Evolutionary conservation across 306 rosid genomes (phyloP), one percentile per base, ranked within the genome.

Genomic region (Dalbergia cochinchinensis): DNA sequence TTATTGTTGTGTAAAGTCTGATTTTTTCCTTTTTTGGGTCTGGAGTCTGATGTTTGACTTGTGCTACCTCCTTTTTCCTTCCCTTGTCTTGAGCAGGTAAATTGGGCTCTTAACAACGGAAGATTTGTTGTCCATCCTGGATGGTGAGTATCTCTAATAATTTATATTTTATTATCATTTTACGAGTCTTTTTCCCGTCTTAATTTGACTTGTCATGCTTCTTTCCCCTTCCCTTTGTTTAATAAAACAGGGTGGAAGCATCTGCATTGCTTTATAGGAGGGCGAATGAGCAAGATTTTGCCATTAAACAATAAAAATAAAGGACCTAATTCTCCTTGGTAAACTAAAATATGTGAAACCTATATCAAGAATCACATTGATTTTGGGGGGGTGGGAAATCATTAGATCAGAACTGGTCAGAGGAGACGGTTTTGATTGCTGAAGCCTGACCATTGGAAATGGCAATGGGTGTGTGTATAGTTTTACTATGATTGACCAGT

Each of bases 191-290:
- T 42, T 11, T 37, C 73, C 73, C 16, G 69, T 54, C 35, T 26
- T 76, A 63, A 18, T 79, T 65, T 85, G 82, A 88, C 84, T 11
- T 77, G 68, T 82, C 51, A 34, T 42, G 53, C 80, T 71, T 71
- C 76, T 81, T 33, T 44, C 69, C 57, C 65, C 67, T n/a, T 4
- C 34, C 69, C 72, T 20, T 18, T n/a, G 63, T 44, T 10, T 14
- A 15, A 31, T 57, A 80, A 80, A 84, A 81, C 98, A 96, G 99
- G 99, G 93, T 96, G 88, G 99, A 96, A 87, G 99, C 99, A 80
- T 96, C 99, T 4, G 90, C 99, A 77, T 86, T 96, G 92, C 99
- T 96, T 72, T 96, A 96, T 70, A 89, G 99, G 94, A 89, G 99
- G 90, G 97, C 93, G 53, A 95, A 86, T 61, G 99, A 95, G 82